A percentile compares a stretch with the other conserved stretches of the same genome.
phyloP scores from a whole-genome alignment of 2,329 filamentous ascomycete genomes.

The Phyllosticta paracitricarpa region DNA sequence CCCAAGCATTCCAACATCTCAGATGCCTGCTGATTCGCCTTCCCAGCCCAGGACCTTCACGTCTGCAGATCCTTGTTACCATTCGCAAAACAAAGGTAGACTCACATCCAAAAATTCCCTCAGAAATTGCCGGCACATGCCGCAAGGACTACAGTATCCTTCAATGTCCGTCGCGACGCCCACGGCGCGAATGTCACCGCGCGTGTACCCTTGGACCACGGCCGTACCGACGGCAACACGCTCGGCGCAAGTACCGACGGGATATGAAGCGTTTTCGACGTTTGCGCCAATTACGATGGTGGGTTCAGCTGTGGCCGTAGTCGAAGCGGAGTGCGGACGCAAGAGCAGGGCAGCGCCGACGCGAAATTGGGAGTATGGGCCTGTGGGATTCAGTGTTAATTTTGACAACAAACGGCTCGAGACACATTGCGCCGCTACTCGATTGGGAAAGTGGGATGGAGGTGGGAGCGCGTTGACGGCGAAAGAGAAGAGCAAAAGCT shows the following conservation, averaged over 20 bases:
- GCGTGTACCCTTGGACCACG: conserved; percentile 43
- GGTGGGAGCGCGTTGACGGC: not conserved
- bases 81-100: not conserved
- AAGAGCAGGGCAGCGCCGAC: conserved; percentile 73
- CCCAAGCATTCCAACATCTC: no score
- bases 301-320: conserved; percentile 27
- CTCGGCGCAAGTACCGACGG: conserved; percentile 93
- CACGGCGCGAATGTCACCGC: conserved; percentile 57
- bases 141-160: conserved; percentile 55
- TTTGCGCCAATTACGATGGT: conserved; percentile 60
- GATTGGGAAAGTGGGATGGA: not conserved
- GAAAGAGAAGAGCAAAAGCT: no score
- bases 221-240: conserved; percentile 74
- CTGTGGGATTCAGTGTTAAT: conserved; percentile 25
- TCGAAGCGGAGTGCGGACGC: conserved; percentile 12
- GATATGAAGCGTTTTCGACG: conserved; percentile 84
- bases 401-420: not conserved
- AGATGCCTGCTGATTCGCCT: no score
- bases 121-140: conserved; percentile 85
- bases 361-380: conserved; percentile 82
- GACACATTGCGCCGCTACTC: not conserved
- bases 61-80: no score
- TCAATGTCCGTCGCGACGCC: conserved; percentile 73
- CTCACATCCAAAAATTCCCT: conserved; percentile 31
- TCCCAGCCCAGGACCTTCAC: no score